Base-by-base conservation (phyloP, 805 yeast species). In the Barnettozyma sp. region DNA sequence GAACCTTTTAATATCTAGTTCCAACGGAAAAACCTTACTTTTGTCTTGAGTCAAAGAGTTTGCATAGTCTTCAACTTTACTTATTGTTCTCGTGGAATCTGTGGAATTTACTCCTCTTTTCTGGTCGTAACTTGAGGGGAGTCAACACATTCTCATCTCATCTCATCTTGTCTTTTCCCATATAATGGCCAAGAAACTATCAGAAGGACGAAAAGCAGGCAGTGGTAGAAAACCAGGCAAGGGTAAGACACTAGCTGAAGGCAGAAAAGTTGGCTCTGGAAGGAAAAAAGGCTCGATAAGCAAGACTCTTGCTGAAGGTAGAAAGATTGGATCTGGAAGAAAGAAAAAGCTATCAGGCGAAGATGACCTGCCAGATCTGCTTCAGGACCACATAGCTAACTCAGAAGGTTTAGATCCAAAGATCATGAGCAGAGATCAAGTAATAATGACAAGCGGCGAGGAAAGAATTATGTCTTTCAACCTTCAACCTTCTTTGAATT, bases 151-250 rank as follows among this genome's bases (percentile, higher is more conserved):
- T n/a, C n/a, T n/a, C n/a, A n/a, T n/a, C n/a, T n/a, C n/a, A n/a
- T n/a, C n/a, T n/a, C n/a, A n/a, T n/a, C n/a, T n/a, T n/a, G n/a
- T n/a, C n/a, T 9, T 13, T 20, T n/a, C 17, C 12, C 23, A 20
- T 16, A 22, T 16, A 16, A 52, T 53, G 58, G 58, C 58, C 4
- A 53, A 53, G 26, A 53, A 51, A 18, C 41, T 53, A 17, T 44
- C 50, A 13, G 55, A 53, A 31, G 58, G 58, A 6, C 43, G 58
- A 33, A 53, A 52, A 34, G 51, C 44, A 4, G 58, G 58, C 1
- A 38, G 45, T 36, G 58, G 58, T 4, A 41, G 58, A 25, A 53
- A 52, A 30, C 55, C 55, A 16, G 58, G 58, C 5, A 45, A 40
- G 25, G 58, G 44, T 2, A 53, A 53, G 37, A 53, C 58, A 5